phyloP scores from a whole-genome alignment of 768 basidiomycete species.

The Melanogaster broomeanus region DNA sequence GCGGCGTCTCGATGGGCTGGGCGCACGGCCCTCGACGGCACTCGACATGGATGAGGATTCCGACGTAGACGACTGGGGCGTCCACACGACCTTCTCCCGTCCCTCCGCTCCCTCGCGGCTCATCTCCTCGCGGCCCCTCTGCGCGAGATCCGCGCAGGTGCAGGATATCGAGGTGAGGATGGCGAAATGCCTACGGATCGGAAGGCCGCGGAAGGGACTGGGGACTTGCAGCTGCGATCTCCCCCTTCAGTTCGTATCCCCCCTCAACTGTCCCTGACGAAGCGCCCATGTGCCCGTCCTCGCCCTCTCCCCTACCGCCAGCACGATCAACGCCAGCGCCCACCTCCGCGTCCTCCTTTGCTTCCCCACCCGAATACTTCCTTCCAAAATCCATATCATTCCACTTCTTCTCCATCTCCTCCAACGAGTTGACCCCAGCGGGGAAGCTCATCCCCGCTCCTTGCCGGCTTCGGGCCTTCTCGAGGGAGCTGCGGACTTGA shows the following conservation, averaged over 20 bases:
- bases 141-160: slow-evolving; percentile 51
- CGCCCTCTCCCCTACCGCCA: neutral
- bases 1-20: too few relatives aligned
- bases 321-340: too few relatives aligned
- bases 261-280: too few relatives aligned
- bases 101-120: slow-evolving; percentile 42
- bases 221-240: neutral
- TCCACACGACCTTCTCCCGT: slow-evolving; percentile 48
- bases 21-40: too few relatives aligned
- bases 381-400: slow-evolving; percentile 31
- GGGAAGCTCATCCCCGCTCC: slow-evolving; percentile 51
- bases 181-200: slow-evolving; percentile 35
- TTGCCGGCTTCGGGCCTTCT: slow-evolving; percentile 41
- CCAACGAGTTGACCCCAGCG: slow-evolving; percentile 38
- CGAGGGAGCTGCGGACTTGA: slow-evolving; percentile 39
- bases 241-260: neutral
- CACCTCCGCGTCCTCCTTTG: slow-evolving; percentile 6
- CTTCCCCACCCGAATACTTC: slow-evolving; percentile 2
- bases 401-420: slow-evolving; percentile 34
- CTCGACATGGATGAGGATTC: too few relatives aligned
- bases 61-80: too few relatives aligned
- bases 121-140: slow-evolving; percentile 44
- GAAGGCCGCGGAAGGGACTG: slow-evolving; percentile 9
- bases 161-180: slow-evolving; percentile 40
- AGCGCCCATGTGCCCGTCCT: slow-evolving; percentile 2